A percentile compares a stretch with the other conserved stretches of the same genome.
Conservation (phyloP, 169 alveolate genomes). For the Pseudocohnilembus persalinus region DNA sequence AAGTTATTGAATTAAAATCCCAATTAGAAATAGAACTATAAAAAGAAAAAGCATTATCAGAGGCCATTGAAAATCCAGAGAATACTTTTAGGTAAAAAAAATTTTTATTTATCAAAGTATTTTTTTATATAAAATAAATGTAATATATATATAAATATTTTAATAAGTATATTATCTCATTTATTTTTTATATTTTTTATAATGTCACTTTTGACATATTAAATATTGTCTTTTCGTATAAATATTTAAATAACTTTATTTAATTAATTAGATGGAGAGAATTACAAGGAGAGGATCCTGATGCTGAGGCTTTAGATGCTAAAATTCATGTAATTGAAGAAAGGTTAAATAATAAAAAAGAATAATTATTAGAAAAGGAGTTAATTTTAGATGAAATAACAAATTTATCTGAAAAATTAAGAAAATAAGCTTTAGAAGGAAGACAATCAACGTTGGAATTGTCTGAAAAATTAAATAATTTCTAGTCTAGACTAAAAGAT, state of each 20-base stretch:
- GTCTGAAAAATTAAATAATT: constrained; percentile 81
- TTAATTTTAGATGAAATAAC: constrained; percentile 85
- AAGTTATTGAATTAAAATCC: constrained; percentile 61
- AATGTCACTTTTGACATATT: too few relatives aligned
- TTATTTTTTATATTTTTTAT: too few relatives aligned
- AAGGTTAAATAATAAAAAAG: constrained; percentile 82
- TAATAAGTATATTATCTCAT: too few relatives aligned
- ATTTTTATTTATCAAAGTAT: not conserved
- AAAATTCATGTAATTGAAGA: constrained; percentile 85
- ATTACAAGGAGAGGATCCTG: constrained; percentile 86
- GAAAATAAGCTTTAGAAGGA: constrained; percentile 86
- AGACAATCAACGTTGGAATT: constrained; percentile 81
- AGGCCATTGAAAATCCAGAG: constrained; percentile 75
- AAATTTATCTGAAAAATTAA: constrained; percentile 81
- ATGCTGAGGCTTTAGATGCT: constrained; percentile 80
- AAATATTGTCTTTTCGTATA: too few relatives aligned
- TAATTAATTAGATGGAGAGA: constrained; percentile 49
- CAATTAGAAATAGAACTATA: constrained; percentile 66
- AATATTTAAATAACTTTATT: too few relatives aligned
- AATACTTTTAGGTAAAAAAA: constrained; percentile 57
- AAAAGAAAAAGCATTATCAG: constrained; percentile 66
- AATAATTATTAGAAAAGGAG: constrained; percentile 84
- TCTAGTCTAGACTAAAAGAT: constrained; percentile 76
- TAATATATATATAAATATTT: too few relatives aligned
- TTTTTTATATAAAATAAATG: too few relatives aligned